Evolutionary conservation across 768 basidiomycete genomes (phyloP), one percentile per base, ranked within the genome.

Genomic region (Tremella fuciformis): DNA sequence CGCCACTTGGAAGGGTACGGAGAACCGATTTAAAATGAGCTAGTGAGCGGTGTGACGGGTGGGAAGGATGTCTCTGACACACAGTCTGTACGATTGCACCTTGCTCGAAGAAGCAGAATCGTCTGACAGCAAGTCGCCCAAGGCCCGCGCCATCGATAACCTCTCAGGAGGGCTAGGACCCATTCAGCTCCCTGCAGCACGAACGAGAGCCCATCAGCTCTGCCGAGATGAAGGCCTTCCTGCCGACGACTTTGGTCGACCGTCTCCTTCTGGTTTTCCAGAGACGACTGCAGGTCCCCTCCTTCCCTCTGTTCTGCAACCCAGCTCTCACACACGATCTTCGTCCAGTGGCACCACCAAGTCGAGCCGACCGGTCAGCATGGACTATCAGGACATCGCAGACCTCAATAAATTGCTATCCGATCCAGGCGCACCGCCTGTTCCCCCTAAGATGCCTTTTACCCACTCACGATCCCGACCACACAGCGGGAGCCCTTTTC

Each of bases 1-100:
- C 1, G 74, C 73, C 19, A 79, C 79, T 19, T 74, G 74, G 67
- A 63, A 71, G 15, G 58, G 76, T 15, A 76, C 69, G 13, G 58
- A 67, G 9, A 60, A 67, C 47, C 62, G 61, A 47, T 48, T 73
- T 49, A 73, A 74, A 51, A 55, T 76, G 58, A 70, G 66, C 22
- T 71, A 75, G 70, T 76, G 41, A 68, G 73, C 59, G 1, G 6
- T 8, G 42, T 15, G 38, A 22, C 22, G 53, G 9, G 49, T 29
- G 7, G 29, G 37, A 29, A 8, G 51, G 22, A 29, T 18, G 34
- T 11, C 37, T 9, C 18, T n/a, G 51, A n/a, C 51, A 34, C 16
- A 34, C 63, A 75, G 71, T 0, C 52, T 79, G n/a, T 75, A 74
- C 51, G 78, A 79, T 51, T 75, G 74, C 51, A 76, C 73, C 3